phyloP scores from a whole-genome alignment of 805 yeast genomes.

The Wickerhamiella spandovensis region DNA sequence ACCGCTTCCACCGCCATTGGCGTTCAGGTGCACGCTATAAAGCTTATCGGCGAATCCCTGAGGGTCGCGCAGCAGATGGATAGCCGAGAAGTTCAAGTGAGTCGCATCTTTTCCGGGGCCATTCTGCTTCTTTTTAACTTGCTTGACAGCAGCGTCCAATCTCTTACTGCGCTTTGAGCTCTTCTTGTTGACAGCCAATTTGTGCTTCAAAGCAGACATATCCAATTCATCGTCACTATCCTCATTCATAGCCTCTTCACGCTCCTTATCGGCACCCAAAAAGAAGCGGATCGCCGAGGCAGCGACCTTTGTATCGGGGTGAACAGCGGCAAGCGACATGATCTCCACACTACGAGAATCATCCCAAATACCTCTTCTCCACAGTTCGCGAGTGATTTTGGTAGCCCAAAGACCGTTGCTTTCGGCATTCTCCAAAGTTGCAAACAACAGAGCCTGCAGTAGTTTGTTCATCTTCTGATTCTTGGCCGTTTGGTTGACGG shows the following conservation, averaged over 20 bases:
- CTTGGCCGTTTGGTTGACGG: conserved; percentile 76
- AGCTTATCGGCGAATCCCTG: conserved; percentile 91
- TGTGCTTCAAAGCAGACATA: conserved; percentile 61
- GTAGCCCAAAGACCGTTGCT: conserved; percentile 94
- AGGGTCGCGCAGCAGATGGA: conserved; percentile 89
- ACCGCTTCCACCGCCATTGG: conserved; percentile 33
- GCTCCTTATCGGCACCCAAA: conserved; percentile 87
- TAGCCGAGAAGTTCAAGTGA: conserved; percentile 83
- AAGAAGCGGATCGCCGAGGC: conserved; percentile 84
- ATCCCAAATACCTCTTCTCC: conserved; percentile 98
- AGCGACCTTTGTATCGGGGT: conserved; percentile 75
- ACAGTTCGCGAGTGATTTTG: conserved; percentile 80
- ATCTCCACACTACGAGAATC: conserved; percentile 94
- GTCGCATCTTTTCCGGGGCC: conserved; percentile 44
- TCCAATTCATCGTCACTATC: conserved; percentile 48
- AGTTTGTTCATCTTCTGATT: conserved; percentile 80
- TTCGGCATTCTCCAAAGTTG: conserved; percentile 66
- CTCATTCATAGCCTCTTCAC: conserved; percentile 73
- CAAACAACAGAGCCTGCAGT: conserved; percentile 85
- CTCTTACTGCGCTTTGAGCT: conserved; percentile 67
- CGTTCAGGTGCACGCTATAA: conserved; percentile 48
- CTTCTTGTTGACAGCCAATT: conserved; percentile 71
- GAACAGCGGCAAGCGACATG: conserved; percentile 91
- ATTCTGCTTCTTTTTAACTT: conserved; percentile 38
- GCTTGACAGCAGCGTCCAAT: conserved; percentile 58